Evolutionary conservation across 106 monocot species (phyloP).

Genomic region (Triglochin maritima): DNA sequence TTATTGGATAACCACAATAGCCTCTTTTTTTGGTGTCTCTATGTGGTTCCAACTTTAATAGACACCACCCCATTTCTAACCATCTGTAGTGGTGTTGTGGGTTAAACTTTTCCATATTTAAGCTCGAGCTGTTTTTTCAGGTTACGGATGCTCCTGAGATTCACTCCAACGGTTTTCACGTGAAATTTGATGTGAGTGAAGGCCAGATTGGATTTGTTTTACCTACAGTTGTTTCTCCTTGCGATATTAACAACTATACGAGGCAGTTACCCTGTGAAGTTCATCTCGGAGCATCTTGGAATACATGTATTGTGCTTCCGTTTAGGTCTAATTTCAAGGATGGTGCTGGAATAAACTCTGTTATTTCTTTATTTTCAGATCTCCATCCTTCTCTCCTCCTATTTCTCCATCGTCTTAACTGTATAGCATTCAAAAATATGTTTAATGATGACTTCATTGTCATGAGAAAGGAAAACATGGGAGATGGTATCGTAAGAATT

Average conservation of each 20-base stretch:
- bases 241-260: conserved; percentile 29
- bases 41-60: neutral
- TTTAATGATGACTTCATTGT: conserved; percentile 44
- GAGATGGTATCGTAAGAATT: conserved; percentile 78
- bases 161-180: conserved; percentile 87
- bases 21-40: neutral
- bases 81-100: no score
- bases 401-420: conserved; percentile 74
- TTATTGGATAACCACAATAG: neutral
- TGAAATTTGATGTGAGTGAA: conserved; percentile 92
- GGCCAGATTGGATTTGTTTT: conserved; percentile 97
- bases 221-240: conserved; percentile 68
- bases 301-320: conserved; percentile 87
- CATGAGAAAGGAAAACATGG: conserved; percentile 57
- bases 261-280: conserved; percentile 33
- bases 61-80: no score
- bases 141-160: conserved; percentile 98
- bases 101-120: neutral
- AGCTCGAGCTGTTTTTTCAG: conserved; percentile 24
- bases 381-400: conserved; percentile 91
- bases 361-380: conserved; percentile 82
- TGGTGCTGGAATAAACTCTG: conserved; percentile 31
- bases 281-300: conserved; percentile 39
- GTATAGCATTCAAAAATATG: conserved; percentile 72
- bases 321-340: conserved; percentile 52